phyloP scores from a whole-genome alignment of 805 yeast genomes.

The Lipomyces starkeyi region DNA sequence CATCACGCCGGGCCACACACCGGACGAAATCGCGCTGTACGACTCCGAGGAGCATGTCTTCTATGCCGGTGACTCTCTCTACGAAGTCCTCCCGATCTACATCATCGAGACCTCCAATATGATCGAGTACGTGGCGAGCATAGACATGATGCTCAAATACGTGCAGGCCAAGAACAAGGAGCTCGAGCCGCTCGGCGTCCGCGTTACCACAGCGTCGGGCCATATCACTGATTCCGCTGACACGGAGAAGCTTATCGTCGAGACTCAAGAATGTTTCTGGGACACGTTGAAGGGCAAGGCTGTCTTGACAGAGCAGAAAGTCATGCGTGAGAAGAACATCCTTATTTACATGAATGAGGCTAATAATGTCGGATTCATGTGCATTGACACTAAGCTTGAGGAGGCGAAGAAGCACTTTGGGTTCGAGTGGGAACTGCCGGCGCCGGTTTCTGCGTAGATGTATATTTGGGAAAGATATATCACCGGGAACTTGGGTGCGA shows the following conservation, averaged over 20 bases:
- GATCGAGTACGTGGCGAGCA: slow-evolving; percentile 28
- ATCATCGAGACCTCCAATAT: slow-evolving; percentile 38
- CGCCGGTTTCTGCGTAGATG: slow-evolving; percentile 14
- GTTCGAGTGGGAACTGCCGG: slow-evolving; percentile 31
- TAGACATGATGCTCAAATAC: slow-evolving; percentile 29
- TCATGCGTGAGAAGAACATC: slow-evolving; percentile 32
- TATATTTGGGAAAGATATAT: neutral
- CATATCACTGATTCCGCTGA: slow-evolving; percentile 37
- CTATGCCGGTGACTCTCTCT: slow-evolving; percentile 38
- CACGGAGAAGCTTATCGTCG: slow-evolving; percentile 29
- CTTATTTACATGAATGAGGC: slow-evolving; percentile 22
- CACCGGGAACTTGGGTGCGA: neutral
- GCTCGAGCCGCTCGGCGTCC: slow-evolving; percentile 24
- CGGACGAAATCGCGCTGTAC: slow-evolving; percentile 38
- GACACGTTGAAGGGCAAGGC: slow-evolving; percentile 32
- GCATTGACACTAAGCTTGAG: slow-evolving; percentile 33
- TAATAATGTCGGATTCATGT: slow-evolving; percentile 38
- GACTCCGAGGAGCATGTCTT: slow-evolving; percentile 35
- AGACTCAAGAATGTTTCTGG: slow-evolving; percentile 34
- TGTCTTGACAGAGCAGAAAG: slow-evolving; percentile 21
- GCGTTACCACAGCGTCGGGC: slow-evolving; percentile 37
- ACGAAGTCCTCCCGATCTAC: slow-evolving; percentile 36
- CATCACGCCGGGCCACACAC: slow-evolving; percentile 38
- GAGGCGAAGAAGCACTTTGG: slow-evolving; percentile 35
- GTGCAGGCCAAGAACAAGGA: slow-evolving; percentile 29